Evolutionary conservation across 768 basidiomycete genomes (phyloP), one percentile per base, ranked within the genome.

Genomic region (Hypholoma fasciculare): DNA sequence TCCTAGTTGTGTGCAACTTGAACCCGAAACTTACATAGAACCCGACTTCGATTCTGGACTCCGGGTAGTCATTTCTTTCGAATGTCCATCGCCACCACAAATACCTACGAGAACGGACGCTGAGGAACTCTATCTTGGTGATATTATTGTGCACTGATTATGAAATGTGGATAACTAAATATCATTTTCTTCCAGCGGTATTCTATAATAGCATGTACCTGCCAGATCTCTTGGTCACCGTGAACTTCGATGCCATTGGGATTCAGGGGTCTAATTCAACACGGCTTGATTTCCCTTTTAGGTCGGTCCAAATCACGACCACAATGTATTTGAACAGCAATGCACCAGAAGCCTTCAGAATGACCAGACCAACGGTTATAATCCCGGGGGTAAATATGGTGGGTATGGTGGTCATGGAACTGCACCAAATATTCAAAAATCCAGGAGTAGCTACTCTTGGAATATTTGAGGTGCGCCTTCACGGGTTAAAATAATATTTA

Each of bases 141-240:
- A 49, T 26, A n/a, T 49, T 11, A 16, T 26, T 9, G n/a, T 16
- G n/a, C 48, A 23, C 30, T 26, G n/a, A 7, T 34, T 13, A 49
- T 49, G 16, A 16, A 27, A 49, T 34, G 7, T 39, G 5, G 16
- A 11, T 34, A 26, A 6, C 23, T 34, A 34, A 27, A 11, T 34
- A 26, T 12, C 48, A 27, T 16, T 13, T 13, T 26, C 17, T 27
- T 19, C 58, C 42, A 37, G 42, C 27, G 14, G 23, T 39, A 30
- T 23, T 49, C 16, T 2, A 13, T 7, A 34, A 51, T 14, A 23
- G 4, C 23, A 48, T 40, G 23, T 23, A 23, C 9, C 19, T 26
- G 20, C 66, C 66, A n/a, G 65, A 64, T 48, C 52, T 67, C 27
- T 49, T 65, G 5, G 49, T 67, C 34, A 62, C 57, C 16, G 57